Base-by-base conservation (phyloP, 192 early-diverging fungal species). In the Paraglomus brasilianum region DNA sequence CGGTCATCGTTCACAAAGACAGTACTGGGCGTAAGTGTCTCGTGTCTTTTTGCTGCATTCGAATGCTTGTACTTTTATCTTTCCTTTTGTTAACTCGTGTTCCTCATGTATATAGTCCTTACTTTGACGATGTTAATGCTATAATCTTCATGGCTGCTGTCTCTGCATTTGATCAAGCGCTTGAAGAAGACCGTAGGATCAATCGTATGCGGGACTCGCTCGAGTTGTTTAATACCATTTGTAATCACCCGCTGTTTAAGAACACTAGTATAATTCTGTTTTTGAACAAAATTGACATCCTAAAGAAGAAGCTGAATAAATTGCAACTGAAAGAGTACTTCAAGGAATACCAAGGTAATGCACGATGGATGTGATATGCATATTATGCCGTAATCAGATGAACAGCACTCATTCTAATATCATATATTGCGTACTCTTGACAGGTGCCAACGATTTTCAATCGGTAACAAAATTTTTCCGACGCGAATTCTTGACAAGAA, bases 101-200 rank as follows among this genome's bases (percentile, higher is more conserved):
- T 48, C 38, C 24, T 22, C 15, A 19, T 59, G 60, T 21, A n/a
- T 38, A 13, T 74, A 80, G 78, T 8, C 81, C 88, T 4, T 90
- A 88, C 72, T 90, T 90, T 74, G 89, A 90, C 70, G 86, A 90
- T 61, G 78, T 81, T 30, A 80, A 85, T 58, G 82, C 86, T 38
- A 86, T 90, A 46, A 91, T 91, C 38, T 91, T 87, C 53, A 75
- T 91, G 73, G 80, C 83, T 5, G 87, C 85, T 1, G 72, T 90
- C 10, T 85, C 84, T 40, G 77, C 86, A 3, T 91, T 82, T 69
- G 86, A 90, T 63, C 86, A 87, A 58, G 79, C 71, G 21, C 83
- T 80, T 40, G 81, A 83, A 50, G 89, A 91, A 52, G 89, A 91
- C 59, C 72, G 82, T 13, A 64, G 65, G 21, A 73, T 86, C 50